These are phyloP conservation scores for Curvularia spicifera DNA, from an alignment of 2,329 filamentous ascomycete species.

Conservation along the genomic window DNA sequence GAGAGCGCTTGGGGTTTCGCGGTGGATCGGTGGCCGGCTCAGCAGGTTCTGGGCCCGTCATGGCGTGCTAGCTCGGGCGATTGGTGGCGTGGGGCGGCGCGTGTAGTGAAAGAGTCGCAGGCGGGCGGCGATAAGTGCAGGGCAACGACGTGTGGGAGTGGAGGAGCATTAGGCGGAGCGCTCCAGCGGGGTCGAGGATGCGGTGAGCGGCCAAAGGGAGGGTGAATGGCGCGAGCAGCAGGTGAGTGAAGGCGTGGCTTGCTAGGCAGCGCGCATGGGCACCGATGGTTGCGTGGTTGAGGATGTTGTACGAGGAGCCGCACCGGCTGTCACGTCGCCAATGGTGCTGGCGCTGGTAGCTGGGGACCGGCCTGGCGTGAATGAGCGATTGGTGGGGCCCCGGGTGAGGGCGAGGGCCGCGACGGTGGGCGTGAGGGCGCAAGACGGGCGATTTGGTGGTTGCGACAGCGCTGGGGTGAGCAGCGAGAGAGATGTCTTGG, in stretches of 20 bases:
- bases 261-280: slow-evolving; percentile 12
- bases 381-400: slow-evolving; percentile 38
- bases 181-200: slow-evolving; percentile 12
- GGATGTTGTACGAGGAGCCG: slow-evolving; percentile 11
- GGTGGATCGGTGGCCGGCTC: slow-evolving; percentile 36
- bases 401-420: slow-evolving; percentile 1
- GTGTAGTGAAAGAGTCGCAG: slow-evolving; percentile 10
- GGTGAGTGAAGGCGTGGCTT: slow-evolving; percentile 7
- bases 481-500: slow-evolving; percentile 15
- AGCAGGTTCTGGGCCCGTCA: slow-evolving; percentile 40
- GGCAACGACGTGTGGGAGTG: slow-evolving; percentile 18
- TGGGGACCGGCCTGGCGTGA: slow-evolving; percentile 31
- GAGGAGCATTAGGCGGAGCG: slow-evolving; percentile 27
- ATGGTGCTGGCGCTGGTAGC: slow-evolving; percentile 12
- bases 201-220: slow-evolving; percentile 4
- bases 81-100: slow-evolving; percentile 4
- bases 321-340: slow-evolving; percentile 21
- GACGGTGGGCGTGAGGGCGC: slow-evolving; percentile 1
- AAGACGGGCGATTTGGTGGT: slow-evolving; percentile 5
- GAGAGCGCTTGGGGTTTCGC: slow-evolving; percentile 36
- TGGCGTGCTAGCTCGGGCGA: slow-evolving; percentile 25
- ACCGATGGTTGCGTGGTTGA: slow-evolving; percentile 11
- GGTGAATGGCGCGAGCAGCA: slow-evolving; percentile 1
- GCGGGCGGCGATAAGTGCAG: slow-evolving; percentile 12
- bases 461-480: slow-evolving; percentile 10